phyloP scores from a whole-genome alignment of 495 filamentous ascomycete genomes.

The Lasiosphaeria ovina region DNA sequence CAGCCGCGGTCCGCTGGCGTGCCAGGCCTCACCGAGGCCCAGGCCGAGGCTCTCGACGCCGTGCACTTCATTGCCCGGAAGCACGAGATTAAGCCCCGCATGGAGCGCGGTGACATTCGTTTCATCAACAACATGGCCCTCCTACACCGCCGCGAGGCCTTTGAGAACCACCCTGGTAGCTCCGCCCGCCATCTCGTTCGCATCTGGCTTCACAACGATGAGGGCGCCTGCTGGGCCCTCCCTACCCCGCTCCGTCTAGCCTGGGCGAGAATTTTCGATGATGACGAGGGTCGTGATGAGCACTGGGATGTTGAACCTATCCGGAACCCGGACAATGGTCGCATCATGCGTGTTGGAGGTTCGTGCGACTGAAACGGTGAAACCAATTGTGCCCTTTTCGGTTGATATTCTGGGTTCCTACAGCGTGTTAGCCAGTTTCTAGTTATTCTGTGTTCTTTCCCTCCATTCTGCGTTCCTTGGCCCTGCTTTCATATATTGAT shows the following conservation, averaged over 20 bases:
- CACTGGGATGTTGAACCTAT: slow-evolving; percentile 26
- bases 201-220: slow-evolving; percentile 28
- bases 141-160: slow-evolving; percentile 24
- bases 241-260: slow-evolving; percentile 23
- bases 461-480: too few relatives aligned
- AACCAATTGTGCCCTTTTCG: background rate
- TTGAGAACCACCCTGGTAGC: slow-evolving; percentile 20
- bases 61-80: slow-evolving; percentile 55
- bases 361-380: slow-evolving; percentile 16
- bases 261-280: slow-evolving; percentile 28
- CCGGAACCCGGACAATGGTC: slow-evolving; percentile 17
- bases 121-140: slow-evolving; percentile 54
- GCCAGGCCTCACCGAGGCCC: slow-evolving; percentile 51
- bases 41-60: slow-evolving; percentile 37
- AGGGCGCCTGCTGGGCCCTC: slow-evolving; percentile 23
- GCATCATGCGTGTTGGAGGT: slow-evolving; percentile 19
- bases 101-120: slow-evolving; percentile 59
- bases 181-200: slow-evolving; percentile 17
- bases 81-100: slow-evolving; percentile 47
- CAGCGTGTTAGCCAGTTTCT: background rate
- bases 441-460: too few relatives aligned
- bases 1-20: slow-evolving; percentile 45
- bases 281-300: slow-evolving; percentile 14
- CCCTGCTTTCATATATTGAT: too few relatives aligned
- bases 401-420: background rate